Evolutionary conservation across 441 rosid genomes (phyloP).

Genomic region (Aquilaria agallochum): DNA sequence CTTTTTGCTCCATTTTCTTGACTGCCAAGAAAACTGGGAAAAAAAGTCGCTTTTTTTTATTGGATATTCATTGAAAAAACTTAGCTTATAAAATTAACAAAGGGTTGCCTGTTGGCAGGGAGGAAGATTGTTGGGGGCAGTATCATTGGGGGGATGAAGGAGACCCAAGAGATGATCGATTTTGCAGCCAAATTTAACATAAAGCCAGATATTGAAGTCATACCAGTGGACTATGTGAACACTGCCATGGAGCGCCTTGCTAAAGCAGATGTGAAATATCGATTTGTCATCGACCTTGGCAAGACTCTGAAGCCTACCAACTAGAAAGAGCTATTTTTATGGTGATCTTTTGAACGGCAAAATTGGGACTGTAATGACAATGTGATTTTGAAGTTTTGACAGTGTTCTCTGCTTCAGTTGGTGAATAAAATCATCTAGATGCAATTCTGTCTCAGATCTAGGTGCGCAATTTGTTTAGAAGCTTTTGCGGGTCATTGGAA

Average conservation of each 20-base stretch:
- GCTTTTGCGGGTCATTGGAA: too few species aligned
- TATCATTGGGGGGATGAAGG: constrained; percentile 42
- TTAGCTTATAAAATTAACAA: background rate
- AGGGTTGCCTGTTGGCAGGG: constrained; percentile 14
- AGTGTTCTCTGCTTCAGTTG: too few species aligned
- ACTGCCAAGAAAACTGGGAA: too few species aligned
- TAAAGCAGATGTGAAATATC: constrained; percentile 38
- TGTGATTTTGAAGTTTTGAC: too few species aligned
- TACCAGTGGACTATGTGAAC: constrained; percentile 45
- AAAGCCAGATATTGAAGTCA: constrained; percentile 39
- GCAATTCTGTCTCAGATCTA: too few species aligned
- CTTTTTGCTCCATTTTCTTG: too few species aligned
- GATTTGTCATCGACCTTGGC: constrained; percentile 45
- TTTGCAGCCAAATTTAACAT: constrained; percentile 42
- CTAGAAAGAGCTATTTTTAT: too few species aligned
- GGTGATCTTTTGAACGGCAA: too few species aligned
- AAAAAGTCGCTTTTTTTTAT: background rate
- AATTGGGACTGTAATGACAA: too few species aligned
- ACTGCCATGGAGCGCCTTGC: constrained; percentile 40
- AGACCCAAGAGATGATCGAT: constrained; percentile 55
- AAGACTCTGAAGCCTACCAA: constrained; percentile 31
- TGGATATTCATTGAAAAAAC: background rate
- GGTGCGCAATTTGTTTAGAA: too few species aligned
- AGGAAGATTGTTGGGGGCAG: constrained; percentile 48
- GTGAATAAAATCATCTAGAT: too few species aligned